A percentile compares a stretch with the other conserved stretches of the same genome.
phyloP scores from a whole-genome alignment of 129 eudicot genomes.

The Pulicaria dysenterica region DNA sequence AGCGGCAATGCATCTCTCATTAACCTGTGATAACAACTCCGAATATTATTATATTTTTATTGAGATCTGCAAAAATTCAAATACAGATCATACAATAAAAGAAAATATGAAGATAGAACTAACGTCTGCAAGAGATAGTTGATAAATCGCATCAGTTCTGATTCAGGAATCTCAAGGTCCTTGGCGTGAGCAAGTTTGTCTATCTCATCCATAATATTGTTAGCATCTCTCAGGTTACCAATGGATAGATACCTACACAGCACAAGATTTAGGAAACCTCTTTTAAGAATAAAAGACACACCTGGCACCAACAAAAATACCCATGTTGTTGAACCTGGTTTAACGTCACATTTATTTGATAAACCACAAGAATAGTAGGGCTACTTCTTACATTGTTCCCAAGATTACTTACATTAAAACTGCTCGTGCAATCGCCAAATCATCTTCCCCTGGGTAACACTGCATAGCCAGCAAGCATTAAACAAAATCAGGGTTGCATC shows the following conservation, averaged over 20 bases:
- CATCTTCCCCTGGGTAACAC: constrained; percentile 99
- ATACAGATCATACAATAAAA: constrained; percentile 3
- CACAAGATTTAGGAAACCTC: background rate
- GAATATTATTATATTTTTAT: constrained; percentile 7
- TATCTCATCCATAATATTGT: constrained; percentile 75
- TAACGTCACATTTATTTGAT: background rate
- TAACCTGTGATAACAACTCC: constrained; percentile 53
- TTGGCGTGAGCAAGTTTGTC: constrained; percentile 56
- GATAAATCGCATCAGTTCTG: constrained; percentile 73
- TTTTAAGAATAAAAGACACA: background rate
- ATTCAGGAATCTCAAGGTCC: constrained; percentile 61
- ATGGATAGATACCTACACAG: constrained; percentile 68
- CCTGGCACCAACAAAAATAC: background rate
- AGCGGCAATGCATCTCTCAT: constrained; percentile 95
- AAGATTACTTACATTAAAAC: constrained; percentile 65
- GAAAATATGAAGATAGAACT: constrained; percentile 31
- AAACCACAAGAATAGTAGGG: background rate
- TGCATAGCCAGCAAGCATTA: constrained; percentile 38
- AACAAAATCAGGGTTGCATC: background rate
- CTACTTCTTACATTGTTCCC: background rate
- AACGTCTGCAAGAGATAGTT: constrained; percentile 80
- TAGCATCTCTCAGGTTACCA: constrained; percentile 94
- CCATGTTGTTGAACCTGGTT: background rate
- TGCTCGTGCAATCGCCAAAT: constrained; percentile 95
- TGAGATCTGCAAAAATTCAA: background rate